phyloP scores from a whole-genome alignment of 2,329 filamentous ascomycete genomes.

The Lachnellula hyalina region DNA sequence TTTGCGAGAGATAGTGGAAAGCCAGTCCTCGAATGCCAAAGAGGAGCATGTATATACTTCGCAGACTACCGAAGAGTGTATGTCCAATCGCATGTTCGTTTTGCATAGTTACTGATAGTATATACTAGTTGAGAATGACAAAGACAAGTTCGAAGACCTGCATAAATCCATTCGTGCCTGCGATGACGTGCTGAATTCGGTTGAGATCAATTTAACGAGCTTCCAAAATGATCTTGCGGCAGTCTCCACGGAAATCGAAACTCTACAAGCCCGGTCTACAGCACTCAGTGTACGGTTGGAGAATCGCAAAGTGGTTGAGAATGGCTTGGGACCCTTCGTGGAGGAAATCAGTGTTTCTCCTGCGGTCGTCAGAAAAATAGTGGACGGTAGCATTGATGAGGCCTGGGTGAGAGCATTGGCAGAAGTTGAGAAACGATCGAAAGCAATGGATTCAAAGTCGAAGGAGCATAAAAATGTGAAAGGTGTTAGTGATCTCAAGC shows the following conservation, averaged over 20 bases:
- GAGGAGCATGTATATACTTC: constrained; percentile 38
- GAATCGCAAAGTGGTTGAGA: constrained; percentile 86
- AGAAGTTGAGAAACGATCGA: constrained; percentile 76
- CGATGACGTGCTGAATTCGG: constrained; percentile 87
- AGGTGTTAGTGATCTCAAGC: constrained; percentile 76
- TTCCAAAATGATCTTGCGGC: constrained; percentile 90
- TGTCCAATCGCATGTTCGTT: constrained; percentile 32
- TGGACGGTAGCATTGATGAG: constrained; percentile 85
- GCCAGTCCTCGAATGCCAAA: constrained; percentile 2
- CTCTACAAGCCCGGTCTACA: constrained; percentile 78
- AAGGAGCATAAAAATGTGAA: constrained; percentile 61
- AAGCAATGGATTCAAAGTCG: constrained; percentile 62
- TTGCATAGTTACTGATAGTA: constrained; percentile 10
- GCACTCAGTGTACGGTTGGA: constrained; percentile 79
- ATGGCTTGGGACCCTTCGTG: constrained; percentile 77
- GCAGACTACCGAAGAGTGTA: constrained; percentile 70
- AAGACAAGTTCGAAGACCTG: constrained; percentile 80
- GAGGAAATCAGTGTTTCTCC: constrained; percentile 90
- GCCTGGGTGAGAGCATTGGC: constrained; percentile 77
- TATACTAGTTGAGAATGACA: constrained; percentile 66
- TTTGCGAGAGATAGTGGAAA: constrained; percentile 51
- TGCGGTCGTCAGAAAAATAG: constrained; percentile 74
- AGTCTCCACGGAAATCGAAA: constrained; percentile 94
- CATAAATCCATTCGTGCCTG: constrained; percentile 86
- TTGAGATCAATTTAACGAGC: constrained; percentile 85